Conservation (phyloP, 495 filamentous ascomycete species). For the Venustampulla echinocandica region DNA sequence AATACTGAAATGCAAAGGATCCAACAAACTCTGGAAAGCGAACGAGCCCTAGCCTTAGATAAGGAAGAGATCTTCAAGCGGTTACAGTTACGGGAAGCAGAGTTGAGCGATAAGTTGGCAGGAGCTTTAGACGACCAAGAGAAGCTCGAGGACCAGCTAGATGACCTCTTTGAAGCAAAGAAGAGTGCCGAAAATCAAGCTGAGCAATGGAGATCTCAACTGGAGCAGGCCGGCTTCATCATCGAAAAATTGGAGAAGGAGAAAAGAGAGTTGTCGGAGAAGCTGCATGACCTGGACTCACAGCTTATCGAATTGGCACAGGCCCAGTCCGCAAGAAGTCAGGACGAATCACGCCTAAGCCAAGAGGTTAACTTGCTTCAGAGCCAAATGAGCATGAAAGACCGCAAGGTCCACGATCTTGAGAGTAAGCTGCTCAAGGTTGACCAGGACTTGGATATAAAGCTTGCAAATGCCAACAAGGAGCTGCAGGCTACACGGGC, state of each 20-base stretch:
- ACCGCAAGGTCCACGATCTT: conserved; percentile 81
- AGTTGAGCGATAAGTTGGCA: conserved; percentile 83
- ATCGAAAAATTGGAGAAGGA: conserved; percentile 78
- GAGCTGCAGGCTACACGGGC: conserved; percentile 63
- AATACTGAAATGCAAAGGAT: conserved; percentile 81
- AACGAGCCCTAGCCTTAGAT: conserved; percentile 86
- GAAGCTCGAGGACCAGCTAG: conserved; percentile 83
- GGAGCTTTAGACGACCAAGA: conserved; percentile 95
- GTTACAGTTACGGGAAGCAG: conserved; percentile 78
- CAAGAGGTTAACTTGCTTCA: conserved; percentile 86
- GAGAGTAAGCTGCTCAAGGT: conserved; percentile 75
- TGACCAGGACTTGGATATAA: conserved; percentile 86
- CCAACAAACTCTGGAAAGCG: conserved; percentile 88
- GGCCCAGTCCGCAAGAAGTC: conserved; percentile 57
- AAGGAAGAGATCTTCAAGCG: conserved; percentile 98
- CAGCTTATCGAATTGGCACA: conserved; percentile 59
- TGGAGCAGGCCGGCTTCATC: conserved; percentile 85
- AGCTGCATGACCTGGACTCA: conserved; percentile 55
- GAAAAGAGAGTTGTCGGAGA: conserved; percentile 63
- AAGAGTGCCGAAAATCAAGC: conserved; percentile 82
- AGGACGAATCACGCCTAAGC: conserved; percentile 60
- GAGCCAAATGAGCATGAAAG: conserved; percentile 82
- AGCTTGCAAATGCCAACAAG: conserved; percentile 71
- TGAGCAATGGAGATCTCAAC: conserved; percentile 64
- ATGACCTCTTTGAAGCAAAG: conserved; percentile 81